Percentiles rank a stretch among this genome's conserved stretches.
Conservation (phyloP, 1,139 yeast genomes). For the Eremothecium gossypii region DNA sequence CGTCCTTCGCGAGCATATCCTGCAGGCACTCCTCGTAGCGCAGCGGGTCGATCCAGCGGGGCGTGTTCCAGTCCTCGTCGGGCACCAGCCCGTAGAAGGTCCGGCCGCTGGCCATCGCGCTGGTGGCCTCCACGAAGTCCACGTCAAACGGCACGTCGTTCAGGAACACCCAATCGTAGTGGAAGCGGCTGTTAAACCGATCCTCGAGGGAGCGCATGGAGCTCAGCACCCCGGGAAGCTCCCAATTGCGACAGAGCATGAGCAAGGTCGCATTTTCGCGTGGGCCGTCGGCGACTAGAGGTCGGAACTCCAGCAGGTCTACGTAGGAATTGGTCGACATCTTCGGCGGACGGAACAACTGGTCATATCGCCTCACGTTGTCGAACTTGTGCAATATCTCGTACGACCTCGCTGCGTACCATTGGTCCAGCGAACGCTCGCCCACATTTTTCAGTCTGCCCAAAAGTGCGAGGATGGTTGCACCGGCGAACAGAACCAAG, state of each 20-base stretch:
- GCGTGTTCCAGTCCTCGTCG: conserved; percentile 61
- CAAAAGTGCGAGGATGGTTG: not conserved
- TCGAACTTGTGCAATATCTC: conserved; percentile 8
- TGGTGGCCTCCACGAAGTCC: conserved; percentile 55
- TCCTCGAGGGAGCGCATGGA: conserved; percentile 63
- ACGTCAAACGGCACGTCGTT: conserved; percentile 73
- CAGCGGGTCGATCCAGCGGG: conserved; percentile 36
- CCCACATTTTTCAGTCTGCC: not conserved
- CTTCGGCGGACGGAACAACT: conserved; percentile 25
- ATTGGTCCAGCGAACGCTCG: not conserved
- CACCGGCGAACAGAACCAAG: not conserved
- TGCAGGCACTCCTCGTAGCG: conserved; percentile 41
- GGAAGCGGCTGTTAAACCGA: conserved; percentile 55
- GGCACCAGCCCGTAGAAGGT: conserved; percentile 69
- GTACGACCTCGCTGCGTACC: conserved; percentile 4
- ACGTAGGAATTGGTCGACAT: conserved; percentile 37
- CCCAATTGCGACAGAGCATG: conserved; percentile 64
- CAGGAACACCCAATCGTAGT: conserved; percentile 82
- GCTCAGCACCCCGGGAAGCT: conserved; percentile 50
- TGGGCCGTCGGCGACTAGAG: conserved; percentile 34
- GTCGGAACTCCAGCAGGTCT: conserved; percentile 39
- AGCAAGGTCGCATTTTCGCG: conserved; percentile 54
- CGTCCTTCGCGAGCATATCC: conserved; percentile 46
- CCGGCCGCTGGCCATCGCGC: conserved; percentile 64
- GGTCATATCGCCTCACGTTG: conserved; percentile 5